These are phyloP conservation scores for Trebouxia gelatinosa DNA, from an alignment of 163 green algal genomes.

Conservation along the genomic window DNA sequence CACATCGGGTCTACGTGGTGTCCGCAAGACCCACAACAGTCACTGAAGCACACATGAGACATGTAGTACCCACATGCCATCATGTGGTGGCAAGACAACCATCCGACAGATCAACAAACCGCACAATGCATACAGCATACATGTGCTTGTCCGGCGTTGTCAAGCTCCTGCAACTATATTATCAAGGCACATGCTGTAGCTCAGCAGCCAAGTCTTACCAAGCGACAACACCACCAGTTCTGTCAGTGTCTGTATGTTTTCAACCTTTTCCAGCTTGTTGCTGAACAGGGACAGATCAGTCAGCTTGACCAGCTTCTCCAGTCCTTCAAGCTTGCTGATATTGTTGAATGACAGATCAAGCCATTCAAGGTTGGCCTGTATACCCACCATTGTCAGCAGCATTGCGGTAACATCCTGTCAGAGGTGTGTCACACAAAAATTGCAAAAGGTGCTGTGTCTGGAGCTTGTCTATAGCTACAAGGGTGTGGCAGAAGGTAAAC, in stretches of 20 bases:
- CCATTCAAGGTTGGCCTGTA: conserved; percentile 73
- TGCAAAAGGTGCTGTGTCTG: not conserved
- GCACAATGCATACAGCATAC: not conserved
- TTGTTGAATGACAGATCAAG: conserved; percentile 89
- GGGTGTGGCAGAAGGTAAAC: not conserved
- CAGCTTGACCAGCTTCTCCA: conserved; percentile 63
- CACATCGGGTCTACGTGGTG: too few relatives aligned
- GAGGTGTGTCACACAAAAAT: not conserved
- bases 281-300: conserved; percentile 64
- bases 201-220: conserved; percentile 43
- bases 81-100: not conserved
- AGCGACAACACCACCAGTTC: conserved; percentile 73
- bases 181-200: too few relatives aligned
- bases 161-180: too few relatives aligned
- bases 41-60: not conserved
- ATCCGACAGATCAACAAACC: too few relatives aligned
- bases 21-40: not conserved
- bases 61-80: not conserved
- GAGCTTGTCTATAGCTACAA: not conserved
- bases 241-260: conserved; percentile 63
- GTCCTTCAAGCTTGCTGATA: conserved; percentile 73
- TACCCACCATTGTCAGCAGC: too few relatives aligned
- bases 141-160: too few relatives aligned
- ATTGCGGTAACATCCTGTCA: not conserved
- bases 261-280: conserved; percentile 55